Evolutionary conservation across 1,284 basidiomycete genomes (phyloP).

Genomic region (Leccinum fuscescens): DNA sequence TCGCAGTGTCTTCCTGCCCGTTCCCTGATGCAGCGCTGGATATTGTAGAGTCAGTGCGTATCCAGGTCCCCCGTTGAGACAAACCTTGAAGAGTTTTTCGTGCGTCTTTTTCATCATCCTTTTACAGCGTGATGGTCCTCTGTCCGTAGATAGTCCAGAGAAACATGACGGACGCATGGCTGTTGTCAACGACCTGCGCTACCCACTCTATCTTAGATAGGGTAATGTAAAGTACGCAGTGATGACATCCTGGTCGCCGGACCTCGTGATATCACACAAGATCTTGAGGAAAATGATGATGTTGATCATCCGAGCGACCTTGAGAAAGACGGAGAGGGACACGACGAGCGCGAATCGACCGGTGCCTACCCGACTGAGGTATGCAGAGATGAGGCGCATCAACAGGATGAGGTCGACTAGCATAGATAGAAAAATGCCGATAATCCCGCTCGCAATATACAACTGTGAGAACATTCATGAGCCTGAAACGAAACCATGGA

Average conservation of each 20-base stretch:
- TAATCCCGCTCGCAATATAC: constrained; percentile 26
- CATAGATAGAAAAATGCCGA: constrained; percentile 33
- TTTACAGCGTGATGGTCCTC: background rate
- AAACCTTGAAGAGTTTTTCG: background rate
- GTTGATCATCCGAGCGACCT: constrained; percentile 24
- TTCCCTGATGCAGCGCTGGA: background rate
- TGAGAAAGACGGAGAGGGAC: constrained; percentile 26
- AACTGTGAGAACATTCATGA: constrained; percentile 10
- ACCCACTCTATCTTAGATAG: constrained; percentile 36
- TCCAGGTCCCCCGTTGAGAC: background rate
- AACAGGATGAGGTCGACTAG: constrained; percentile 33
- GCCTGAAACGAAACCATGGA: background rate
- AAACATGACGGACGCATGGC: constrained; percentile 22
- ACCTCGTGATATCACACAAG: constrained; percentile 12
- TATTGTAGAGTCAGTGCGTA: background rate
- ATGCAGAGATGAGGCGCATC: constrained; percentile 30
- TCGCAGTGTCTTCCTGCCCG: background rate
- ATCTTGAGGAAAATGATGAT: constrained; percentile 25
- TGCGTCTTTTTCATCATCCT: background rate
- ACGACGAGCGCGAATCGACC: constrained; percentile 17
- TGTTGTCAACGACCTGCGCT: constrained; percentile 30
- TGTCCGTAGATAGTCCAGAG: constrained; percentile 18
- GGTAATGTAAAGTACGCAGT: constrained; percentile 24
- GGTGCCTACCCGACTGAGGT: constrained; percentile 17
- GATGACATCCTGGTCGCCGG: constrained; percentile 10